Conservation (phyloP, 768 basidiomycete genomes). For the Pisolithus albus region DNA sequence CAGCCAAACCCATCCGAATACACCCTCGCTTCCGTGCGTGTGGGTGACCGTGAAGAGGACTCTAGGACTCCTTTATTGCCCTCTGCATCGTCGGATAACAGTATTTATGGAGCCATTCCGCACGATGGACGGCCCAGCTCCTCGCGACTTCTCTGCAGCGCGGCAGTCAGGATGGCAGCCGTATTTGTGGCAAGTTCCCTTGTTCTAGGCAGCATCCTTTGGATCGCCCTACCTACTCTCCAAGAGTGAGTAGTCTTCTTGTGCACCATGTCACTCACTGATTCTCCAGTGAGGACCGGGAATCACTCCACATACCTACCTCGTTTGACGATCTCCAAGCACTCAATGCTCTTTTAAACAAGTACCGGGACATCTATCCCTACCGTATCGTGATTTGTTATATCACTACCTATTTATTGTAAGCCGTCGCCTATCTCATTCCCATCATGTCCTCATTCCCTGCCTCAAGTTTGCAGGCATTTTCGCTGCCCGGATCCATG, state of each 20-base stretch:
- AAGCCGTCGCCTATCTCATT: conserved; percentile 28
- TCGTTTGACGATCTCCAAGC: conserved; percentile 83
- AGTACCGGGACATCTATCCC: conserved; percentile 86
- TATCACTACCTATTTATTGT: conserved; percentile 90
- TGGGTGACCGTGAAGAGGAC: conserved; percentile 26
- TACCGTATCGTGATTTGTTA: conserved; percentile 82
- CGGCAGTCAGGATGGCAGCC: conserved; percentile 75
- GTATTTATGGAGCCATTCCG: conserved; percentile 44
- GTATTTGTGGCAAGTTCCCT: conserved; percentile 67
- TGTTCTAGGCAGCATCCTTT: conserved; percentile 71
- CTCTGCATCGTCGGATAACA: conserved; percentile 31
- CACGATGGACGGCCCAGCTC: conserved; percentile 30
- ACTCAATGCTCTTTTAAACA: conserved; percentile 80
- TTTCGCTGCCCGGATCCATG: conserved; percentile 96
- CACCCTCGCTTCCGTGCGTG: conserved; percentile 55
- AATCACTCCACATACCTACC: conserved; percentile 73
- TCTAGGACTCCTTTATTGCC: conserved; percentile 36
- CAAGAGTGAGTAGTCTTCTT: conserved; percentile 49
- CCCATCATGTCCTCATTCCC: conserved; percentile 7
- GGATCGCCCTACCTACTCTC: conserved; percentile 71
- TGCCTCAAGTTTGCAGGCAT: conserved; percentile 75
- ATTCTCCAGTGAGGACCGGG: conserved; percentile 61
- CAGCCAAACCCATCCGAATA: conserved; percentile 44
- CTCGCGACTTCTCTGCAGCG: conserved; percentile 62
- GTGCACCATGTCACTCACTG: conserved; percentile 7